phyloP scores from a whole-genome alignment of 768 basidiomycete genomes.

The Naganishia vaughanmartiniae region DNA sequence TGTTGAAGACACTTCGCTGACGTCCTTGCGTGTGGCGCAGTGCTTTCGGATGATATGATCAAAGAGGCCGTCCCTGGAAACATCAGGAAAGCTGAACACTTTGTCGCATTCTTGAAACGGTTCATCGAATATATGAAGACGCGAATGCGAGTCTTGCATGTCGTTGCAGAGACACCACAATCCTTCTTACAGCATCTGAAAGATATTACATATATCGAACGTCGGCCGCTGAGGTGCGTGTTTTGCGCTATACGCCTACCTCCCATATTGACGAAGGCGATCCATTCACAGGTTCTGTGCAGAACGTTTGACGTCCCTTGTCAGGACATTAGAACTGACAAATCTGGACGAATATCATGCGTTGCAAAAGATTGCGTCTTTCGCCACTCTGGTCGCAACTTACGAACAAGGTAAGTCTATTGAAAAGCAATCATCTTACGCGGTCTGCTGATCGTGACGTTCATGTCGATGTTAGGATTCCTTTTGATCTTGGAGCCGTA shows the following conservation, averaged over 20 bases:
- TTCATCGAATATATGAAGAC: slow-evolving; percentile 99
- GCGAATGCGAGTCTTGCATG: slow-evolving; percentile 97
- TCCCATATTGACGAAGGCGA: background rate
- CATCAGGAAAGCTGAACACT: slow-evolving; percentile 97
- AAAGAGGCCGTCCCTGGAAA: slow-evolving; percentile 96
- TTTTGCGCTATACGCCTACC: background rate
- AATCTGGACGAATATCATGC: slow-evolving; percentile 87
- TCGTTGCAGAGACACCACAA: slow-evolving; percentile 94
- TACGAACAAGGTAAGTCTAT: slow-evolving; percentile 79
- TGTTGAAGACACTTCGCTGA: background rate
- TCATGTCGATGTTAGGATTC: slow-evolving; percentile 65
- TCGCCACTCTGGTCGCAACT: slow-evolving; percentile 93
- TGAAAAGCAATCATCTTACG: background rate
- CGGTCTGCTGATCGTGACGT: background rate
- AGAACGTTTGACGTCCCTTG: slow-evolving; percentile 88
- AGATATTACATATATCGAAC: slow-evolving; percentile 97
- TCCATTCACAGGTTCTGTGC: slow-evolving; percentile 75
- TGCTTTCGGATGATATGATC: slow-evolving; percentile 88
- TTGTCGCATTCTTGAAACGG: slow-evolving; percentile 94
- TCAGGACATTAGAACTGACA: slow-evolving; percentile 83
- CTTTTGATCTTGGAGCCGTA: slow-evolving; percentile 95
- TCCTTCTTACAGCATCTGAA: slow-evolving; percentile 97
- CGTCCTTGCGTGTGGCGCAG: slow-evolving; percentile 53
- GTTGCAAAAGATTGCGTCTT: slow-evolving; percentile 90
- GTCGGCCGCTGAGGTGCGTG: slow-evolving; percentile 77